Percentiles rank a stretch among this genome's conserved stretches.
These are phyloP conservation scores for Pichia membranifaciens DNA, from an alignment of 805 yeast species.

Conservation along the genomic window DNA sequence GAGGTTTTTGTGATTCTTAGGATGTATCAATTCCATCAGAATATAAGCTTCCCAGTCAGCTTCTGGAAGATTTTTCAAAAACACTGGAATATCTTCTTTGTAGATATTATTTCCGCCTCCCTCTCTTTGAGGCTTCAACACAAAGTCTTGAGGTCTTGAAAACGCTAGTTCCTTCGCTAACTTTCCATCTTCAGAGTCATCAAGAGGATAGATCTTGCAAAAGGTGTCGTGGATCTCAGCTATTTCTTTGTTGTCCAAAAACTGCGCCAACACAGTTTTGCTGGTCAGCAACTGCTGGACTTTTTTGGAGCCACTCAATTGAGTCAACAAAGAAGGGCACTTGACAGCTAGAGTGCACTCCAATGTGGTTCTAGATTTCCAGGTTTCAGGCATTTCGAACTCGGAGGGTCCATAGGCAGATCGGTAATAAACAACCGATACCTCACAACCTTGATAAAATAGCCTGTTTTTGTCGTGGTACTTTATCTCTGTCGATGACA, in stretches of 20 bases:
- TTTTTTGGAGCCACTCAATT: conserved; percentile 89
- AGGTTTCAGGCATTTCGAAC: conserved; percentile 56
- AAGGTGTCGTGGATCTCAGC: conserved; percentile 49
- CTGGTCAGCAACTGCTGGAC: conserved; percentile 83
- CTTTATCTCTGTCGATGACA: conserved; percentile 36
- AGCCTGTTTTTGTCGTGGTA: conserved; percentile 43
- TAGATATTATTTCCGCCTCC: conserved; percentile 98
- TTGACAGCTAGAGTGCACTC: conserved; percentile 80
- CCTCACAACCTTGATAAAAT: conserved; percentile 54
- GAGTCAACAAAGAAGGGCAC: conserved; percentile 86
- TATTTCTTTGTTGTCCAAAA: conserved; percentile 21
- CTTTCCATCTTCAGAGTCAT: conserved; percentile 56
- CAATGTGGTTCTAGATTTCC: conserved; percentile 70
- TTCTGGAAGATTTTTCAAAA: conserved; percentile 53
- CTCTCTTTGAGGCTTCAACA: conserved; percentile 95
- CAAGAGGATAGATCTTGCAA: conserved; percentile 84
- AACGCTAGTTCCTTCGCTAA: conserved; percentile 63
- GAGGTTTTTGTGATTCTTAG: conserved; percentile 62
- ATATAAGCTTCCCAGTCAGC: conserved; percentile 86
- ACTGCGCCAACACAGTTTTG: conserved; percentile 39
- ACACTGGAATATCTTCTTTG: conserved; percentile 75
- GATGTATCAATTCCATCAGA: conserved; percentile 87
- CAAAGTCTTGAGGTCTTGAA: conserved; percentile 63
- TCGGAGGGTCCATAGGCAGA: conserved; percentile 86
- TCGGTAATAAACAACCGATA: conserved; percentile 85